Evolutionary conservation across 345 rosid genomes (phyloP).

Genomic region (Boechera divaricarpa): DNA sequence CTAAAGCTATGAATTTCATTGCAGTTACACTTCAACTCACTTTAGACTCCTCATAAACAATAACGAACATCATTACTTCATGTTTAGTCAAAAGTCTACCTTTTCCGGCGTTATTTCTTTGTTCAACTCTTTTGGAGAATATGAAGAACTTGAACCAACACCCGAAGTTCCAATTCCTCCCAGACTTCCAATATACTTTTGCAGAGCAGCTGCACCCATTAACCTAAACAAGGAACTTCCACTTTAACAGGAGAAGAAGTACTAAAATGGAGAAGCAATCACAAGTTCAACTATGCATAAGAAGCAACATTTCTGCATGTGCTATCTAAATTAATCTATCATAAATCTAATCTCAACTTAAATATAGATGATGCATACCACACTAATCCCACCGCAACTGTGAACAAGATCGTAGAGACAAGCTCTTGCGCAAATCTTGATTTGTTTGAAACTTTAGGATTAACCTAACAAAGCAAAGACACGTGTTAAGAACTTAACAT

Average conservation of each 20-base stretch:
- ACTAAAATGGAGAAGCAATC: constrained; percentile 28
- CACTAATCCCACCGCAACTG: constrained; percentile 79
- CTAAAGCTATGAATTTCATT: not conserved
- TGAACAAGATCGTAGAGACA: constrained; percentile 85
- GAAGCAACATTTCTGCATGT: constrained; percentile 3
- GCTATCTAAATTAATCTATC: not conserved
- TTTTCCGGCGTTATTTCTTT: constrained; percentile 96
- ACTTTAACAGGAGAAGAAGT: constrained; percentile 29
- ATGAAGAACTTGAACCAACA: constrained; percentile 95
- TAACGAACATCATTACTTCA: constrained; percentile 18
- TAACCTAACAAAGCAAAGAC: constrained; percentile 61
- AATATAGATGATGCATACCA: constrained; percentile 60
- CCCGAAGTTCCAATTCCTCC: constrained; percentile 99
- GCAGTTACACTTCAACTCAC: constrained; percentile 9
- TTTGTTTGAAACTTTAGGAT: constrained; percentile 79
- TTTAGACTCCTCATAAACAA: constrained; percentile 21
- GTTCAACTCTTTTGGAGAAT: constrained; percentile 83
- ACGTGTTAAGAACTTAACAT: constrained; percentile 1
- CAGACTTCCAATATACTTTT: constrained; percentile 88
- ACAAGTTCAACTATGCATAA: constrained; percentile 16
- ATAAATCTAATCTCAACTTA: constrained; percentile 13
- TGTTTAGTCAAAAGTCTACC: constrained; percentile 48
- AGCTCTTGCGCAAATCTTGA: constrained; percentile 92
- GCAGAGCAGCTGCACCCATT: constrained; percentile 96
- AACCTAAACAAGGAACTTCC: constrained; percentile 60